Evolutionary conservation across 75 land plant species (phyloP), one percentile per base, ranked within the genome.

Genomic region (Picea glauca): DNA sequence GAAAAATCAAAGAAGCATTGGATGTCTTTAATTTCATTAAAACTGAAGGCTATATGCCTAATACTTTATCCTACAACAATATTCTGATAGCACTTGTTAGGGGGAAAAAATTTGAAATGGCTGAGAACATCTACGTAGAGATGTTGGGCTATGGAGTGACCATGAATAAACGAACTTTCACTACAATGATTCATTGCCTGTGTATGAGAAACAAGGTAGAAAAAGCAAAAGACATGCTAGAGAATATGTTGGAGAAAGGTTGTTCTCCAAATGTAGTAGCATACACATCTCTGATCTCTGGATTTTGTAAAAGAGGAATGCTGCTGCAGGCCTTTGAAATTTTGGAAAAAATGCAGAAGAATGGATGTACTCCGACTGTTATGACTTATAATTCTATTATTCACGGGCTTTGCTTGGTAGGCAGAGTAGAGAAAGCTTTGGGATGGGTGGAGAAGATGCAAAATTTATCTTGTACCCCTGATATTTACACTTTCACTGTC

Each of bases 371-470:
- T 31, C 93, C 95, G 1, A 82, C 76, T 38, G 78, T 88, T 33
- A 72, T 76, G 72, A 88, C 91, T 0, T 89, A 86, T 82, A 93
- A 92, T 81, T 80, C 82, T 66, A 64, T 90, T 78, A 76, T 94
- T 15, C 81, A 84, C 65, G 98, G 98, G 30, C 80, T 90, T 35
- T 91, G 93, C 57, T 89, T 85, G 78, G 87, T 83, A 26, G 95
- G 91, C 13, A 83, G 82, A 54, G 72, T 93, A 5, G 93, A 91
- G 75, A 88, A 90, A 65, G 94, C 90, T 1, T 60, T 59, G 76
- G 75, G 78, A 11, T 70, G 88, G 64, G 46, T 90, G 60, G 72
- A 72, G 40, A 82, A 81, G 54, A 83, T 93, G 46, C 82, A 83
- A 59, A 67, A 88, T 31, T 60, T 64, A 57, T 88, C 90, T 15